Base-by-base conservation (phyloP, 805 yeast genomes). In the Komagataella kurtzmanii region DNA sequence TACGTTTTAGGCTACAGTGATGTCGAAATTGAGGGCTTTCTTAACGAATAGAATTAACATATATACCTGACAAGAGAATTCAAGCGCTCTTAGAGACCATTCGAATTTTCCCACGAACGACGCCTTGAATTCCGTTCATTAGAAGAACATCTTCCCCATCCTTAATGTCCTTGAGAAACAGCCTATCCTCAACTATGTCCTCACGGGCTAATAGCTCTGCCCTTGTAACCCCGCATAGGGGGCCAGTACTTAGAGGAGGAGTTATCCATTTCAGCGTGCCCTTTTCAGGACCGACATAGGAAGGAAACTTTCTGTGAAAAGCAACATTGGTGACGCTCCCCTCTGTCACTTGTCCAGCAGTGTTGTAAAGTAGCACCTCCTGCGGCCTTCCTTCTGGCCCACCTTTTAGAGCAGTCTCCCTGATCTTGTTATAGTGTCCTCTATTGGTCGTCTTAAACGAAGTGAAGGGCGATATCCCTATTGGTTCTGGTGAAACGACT, bases 291-390 rank as follows among this genome's bases (percentile, higher is more conserved):
- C 55, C 24, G 1, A 67, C 65, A 49, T 66, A 59, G 5, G 50
- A 21, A 46, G 56, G 59, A 40, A 51, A 51, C 10, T 59, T 56
- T 50, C 79, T 64, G 58, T 62, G 66, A 45, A 89, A 66, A 0
- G 96, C 97, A 8, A 90, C 73, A 58, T 85, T 88, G 12, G 93
- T 81, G 17, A 88, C 81, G 2, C 93, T 79, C 0, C 96, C 95
- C 65, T 91, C 99, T 66, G 83, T 77, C 14, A 88, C 61, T 53
- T 79, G 77, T 6, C 73, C 73, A 1, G 79, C 73, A 5, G 75
- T 65, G 61, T 88, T 88, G 58, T 77, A 74, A 2, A 91, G 58
- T 3, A 91, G 70, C 17, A 88, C 95, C 60, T 91, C 98, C 23
- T 74, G 68, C 24, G 52, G 40, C 3, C 68, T 61, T 12, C 19